Base-by-base conservation (phyloP, 768 basidiomycete species). In the Chlorophyllum brunneum region DNA sequence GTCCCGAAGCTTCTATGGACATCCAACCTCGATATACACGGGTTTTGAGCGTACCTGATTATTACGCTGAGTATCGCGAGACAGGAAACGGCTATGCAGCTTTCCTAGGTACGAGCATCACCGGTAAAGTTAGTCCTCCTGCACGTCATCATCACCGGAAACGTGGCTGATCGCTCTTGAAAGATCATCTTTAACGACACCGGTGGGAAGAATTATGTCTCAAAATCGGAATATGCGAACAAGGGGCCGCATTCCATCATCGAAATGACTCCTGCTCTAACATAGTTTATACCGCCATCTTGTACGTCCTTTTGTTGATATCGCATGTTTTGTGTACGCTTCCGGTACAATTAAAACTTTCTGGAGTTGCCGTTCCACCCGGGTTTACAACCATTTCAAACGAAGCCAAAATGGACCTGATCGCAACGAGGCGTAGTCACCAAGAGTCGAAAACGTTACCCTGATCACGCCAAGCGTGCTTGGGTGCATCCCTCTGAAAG, bases 11-110 rank as follows among this genome's bases (percentile, higher is more conserved):
- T 30, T 73, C 77, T 43, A 85, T 81, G 27, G 88, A 92, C 9
- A 70, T 87, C 18, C 90, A 91, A 59, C 74, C 90, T n/a, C 79
- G 82, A 26, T 67, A 70, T 24, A 80, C 83, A 34, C 79, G 82
- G 20, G 73, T 82, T 5, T 63, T 91, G 44, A 78, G 71, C 30
- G 78, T 93, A 6, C 92, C 93, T 0, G 92, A 95, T 27, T 95
- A 94, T 66, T 97, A 92, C 64, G 85, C 88, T 6, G 92, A 95
- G 64, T 97, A 89, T 61, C 76, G 90, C 51, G 89, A 92, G 44
- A 88, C 82, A 38, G 92, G 91, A 2, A 89, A 92, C 48, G 86
- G 86, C 1, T 72, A 85, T 33, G 86, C 89, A 3, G 83, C 86
- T 9, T 94, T 92, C 72, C 68, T 94, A 51, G 92, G 92, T 1